Base-by-base conservation (phyloP, 768 basidiomycete genomes). In the Leucocoprinus leucothites region DNA sequence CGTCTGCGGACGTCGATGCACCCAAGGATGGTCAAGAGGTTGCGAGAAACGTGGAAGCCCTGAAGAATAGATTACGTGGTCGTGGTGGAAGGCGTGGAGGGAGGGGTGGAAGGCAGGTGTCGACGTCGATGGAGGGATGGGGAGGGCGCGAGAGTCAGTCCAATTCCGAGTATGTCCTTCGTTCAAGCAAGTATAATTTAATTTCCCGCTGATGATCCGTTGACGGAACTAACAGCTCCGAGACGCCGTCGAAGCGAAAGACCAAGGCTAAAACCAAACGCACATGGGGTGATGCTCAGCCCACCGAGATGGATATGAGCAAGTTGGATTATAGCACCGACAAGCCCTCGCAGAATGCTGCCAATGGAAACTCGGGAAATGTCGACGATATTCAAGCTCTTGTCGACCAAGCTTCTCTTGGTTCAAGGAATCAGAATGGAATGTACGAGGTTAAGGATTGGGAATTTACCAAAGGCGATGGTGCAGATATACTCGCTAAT, bases 301-400 rank as follows among this genome's bases (percentile, higher is more conserved):
- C 89, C 3, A 86, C 85, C 9, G 91, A 92, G 60, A 78, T 80
- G 14, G 97, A 98, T 60, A 96, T 98, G 91, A 92, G 88, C 4
- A 86, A 89, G 40, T 80, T 98, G 51, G 94, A 99, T 69, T 98
- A 91, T 69, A 92, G 88, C 60, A 61, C 73, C 46, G 83, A 88
- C 62, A 84, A 82, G 59, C 57, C 72, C 1, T 18, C 16, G 38
- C 7, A 1, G 4, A 76, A 77, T 50, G 62, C 67, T 6, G 59
- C 65, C 2, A 65, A 64, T 41, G 67, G 66, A 2, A 67, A 60
- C 8, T 53, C 65, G 16, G 63, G 64, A 21, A 71, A 76, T 25
- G n/a, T 22, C 1, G 73, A 75, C 51, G 84, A 89, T 65, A 63
- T 90, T 35, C 73, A 84, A 47, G 77, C 78, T 36, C 76, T 87